phyloP scores from a whole-genome alignment of 192 early-diverging fungal genomes.

The Globomyces pollinis-pini region DNA sequence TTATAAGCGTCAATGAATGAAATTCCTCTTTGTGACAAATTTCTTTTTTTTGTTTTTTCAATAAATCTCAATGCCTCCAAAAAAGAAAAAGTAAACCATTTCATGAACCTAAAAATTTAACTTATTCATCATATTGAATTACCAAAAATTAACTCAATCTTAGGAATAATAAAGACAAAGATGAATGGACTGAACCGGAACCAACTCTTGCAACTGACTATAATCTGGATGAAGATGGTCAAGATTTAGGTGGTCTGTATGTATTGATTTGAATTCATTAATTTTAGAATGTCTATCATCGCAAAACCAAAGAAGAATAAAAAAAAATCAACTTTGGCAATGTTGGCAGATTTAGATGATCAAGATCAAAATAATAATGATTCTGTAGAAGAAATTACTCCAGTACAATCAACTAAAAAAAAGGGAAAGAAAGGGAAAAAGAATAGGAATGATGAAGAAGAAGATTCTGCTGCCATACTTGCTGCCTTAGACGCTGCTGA shows the following conservation, averaged over 20 bases:
- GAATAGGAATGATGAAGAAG: conserved; percentile 18
- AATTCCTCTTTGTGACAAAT: background rate
- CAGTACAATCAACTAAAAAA: conserved; percentile 1
- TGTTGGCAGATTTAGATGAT: conserved; percentile 9
- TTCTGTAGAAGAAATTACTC: conserved; percentile 13
- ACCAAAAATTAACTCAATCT: too few species aligned
- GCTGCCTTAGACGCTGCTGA: conserved; percentile 21
- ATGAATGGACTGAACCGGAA: background rate
- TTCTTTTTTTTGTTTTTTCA: conserved; percentile 6
- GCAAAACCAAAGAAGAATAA: conserved; percentile 14
- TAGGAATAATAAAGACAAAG: conserved; percentile 2
- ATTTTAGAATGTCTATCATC: conserved; percentile 44
- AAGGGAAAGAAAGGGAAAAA: conserved; percentile 47
- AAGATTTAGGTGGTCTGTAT: conserved; percentile 60
- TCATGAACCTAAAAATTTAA: too few species aligned
- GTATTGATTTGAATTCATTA: too few species aligned
- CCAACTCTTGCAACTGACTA: background rate
- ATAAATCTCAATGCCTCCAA: conserved; percentile 29
- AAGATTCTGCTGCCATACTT: conserved; percentile 29
- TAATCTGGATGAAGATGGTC: conserved; percentile 42
- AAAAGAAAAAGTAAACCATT: background rate
- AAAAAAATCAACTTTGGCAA: conserved; percentile 19
- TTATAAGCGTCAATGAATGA: too few species aligned
- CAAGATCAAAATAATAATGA: conserved; percentile 32
- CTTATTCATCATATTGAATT: too few species aligned